Base-by-base conservation (phyloP, 352 stramenopile genomes). In the Globisporangium nunn region DNA sequence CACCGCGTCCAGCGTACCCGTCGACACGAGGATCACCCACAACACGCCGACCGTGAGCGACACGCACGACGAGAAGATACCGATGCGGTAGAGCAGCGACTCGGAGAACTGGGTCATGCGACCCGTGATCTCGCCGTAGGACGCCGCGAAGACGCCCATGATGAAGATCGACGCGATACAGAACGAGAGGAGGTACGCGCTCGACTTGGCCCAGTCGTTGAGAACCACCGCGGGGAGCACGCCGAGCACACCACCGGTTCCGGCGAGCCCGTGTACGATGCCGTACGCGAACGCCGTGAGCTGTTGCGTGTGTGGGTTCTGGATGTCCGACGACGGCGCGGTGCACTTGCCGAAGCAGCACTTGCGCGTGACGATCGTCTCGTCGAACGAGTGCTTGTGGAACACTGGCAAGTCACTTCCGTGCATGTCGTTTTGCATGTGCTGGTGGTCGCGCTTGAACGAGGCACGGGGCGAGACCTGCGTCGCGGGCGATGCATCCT, bases 141-240 rank as follows among this genome's bases (percentile, higher is more conserved):
- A 62, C 12, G 78, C 74, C 8, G 91, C 85, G 73, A 96, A 97
- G 4, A 80, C 70, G 44, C 87, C 91, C 91, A 97, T 97, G 44
- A 93, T 91, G 12, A 96, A 65, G 33, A 91, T 96, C n/a, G 74
- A 92, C 4, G 77, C 74, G n/a, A 89, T 35, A 46, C 88, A 97
- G 70, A 97, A 97, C 7, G 80, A 88, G 3, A 63, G 74, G 1
- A 97, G 64, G 66, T 97, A 97, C 17, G 88, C 54, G 11, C 72
- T 62, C 39, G 85, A 92, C 44, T 93, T 80, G 52, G 54, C 46
- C 66, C 68, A 80, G 58, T 91, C 62, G 53, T 87, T 67, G 51
- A 94, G 62, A 46, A 92, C 70, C 4, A 95, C 76, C 0, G 87
- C 87, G 0, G 91, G 91, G 15, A 97, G 76, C 15, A 97, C 83